Evolutionary conservation across 1,284 basidiomycete genomes (phyloP).

Genomic region (Puccinia brachypodii): DNA sequence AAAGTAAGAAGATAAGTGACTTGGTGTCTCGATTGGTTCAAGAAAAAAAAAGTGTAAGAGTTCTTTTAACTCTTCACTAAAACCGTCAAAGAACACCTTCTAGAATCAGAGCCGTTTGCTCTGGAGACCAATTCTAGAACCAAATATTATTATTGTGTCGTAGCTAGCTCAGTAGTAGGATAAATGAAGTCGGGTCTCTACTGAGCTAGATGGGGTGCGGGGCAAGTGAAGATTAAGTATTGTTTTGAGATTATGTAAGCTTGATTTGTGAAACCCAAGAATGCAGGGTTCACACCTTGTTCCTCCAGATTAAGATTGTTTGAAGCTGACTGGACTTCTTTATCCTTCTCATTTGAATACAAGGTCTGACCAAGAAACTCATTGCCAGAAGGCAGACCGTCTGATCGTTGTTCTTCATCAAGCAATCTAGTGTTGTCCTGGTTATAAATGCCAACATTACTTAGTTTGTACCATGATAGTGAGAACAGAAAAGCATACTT

Average conservation of each 20-base stretch:
- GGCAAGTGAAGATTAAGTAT: background rate
- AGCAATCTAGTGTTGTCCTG: no score
- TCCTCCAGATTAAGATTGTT: no score
- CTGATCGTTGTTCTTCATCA: no score
- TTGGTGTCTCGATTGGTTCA: background rate
- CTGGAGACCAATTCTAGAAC: background rate
- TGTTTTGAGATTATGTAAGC: background rate
- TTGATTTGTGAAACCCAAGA: background rate
- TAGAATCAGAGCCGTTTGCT: background rate
- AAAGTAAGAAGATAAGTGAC: background rate
- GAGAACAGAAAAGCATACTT: no score
- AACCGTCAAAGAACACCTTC: background rate
- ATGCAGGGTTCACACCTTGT: no score
- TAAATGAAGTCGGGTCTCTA: background rate
- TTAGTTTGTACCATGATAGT: no score
- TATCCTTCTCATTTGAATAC: no score
- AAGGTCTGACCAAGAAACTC: no score
- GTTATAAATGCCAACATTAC: no score
- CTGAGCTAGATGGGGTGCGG: background rate
- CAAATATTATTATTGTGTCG: background rate
- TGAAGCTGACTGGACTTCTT: no score
- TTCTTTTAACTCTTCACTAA: background rate
- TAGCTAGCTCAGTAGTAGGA: background rate
- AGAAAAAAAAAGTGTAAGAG: constrained; percentile 4
- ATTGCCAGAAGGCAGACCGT: no score